Percentiles rank a stretch among this genome's conserved stretches.
Conservation (phyloP, 2,329 filamentous ascomycete genomes). For the Clarireedia hainanense region DNA sequence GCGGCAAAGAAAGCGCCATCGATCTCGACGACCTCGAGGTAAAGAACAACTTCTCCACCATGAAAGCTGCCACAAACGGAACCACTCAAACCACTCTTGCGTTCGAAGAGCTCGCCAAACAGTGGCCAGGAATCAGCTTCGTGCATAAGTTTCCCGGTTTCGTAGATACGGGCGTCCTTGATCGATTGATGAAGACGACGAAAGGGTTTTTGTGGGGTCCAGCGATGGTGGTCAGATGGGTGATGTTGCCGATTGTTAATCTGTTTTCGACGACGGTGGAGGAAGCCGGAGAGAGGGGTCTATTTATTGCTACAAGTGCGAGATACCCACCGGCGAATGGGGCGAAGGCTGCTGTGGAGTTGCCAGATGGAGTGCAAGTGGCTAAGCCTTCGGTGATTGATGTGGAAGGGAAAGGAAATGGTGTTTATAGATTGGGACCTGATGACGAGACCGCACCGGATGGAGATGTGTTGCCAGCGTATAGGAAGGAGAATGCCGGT, state of each 20-base stretch:
- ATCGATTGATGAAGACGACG: conserved; percentile 18
- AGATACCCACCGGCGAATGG: conserved; percentile 24
- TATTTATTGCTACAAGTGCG: conserved; percentile 32
- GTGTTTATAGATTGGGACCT: conserved; percentile 33
- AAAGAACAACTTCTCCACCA: conserved; percentile 29
- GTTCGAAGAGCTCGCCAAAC: conserved; percentile 40
- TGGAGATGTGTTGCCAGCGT: conserved; percentile 22
- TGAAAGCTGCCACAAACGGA: conserved; percentile 37
- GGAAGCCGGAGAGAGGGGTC: conserved; percentile 33
- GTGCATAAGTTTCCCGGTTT: conserved; percentile 34
- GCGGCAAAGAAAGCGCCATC: conserved; percentile 43
- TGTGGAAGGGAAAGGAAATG: conserved; percentile 31
- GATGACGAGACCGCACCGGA: conserved; percentile 28
- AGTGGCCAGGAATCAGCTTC: conserved; percentile 36
- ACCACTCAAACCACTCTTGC: conserved; percentile 44
- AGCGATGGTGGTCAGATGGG: conserved; percentile 14
- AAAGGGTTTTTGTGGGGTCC: conserved; percentile 19
- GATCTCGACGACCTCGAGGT: conserved; percentile 37
- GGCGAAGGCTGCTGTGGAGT: conserved; percentile 14
- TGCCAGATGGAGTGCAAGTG: conserved; percentile 17
- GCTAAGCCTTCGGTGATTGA: conserved; percentile 23
- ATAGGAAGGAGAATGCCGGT: conserved; percentile 26
- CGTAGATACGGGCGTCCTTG: conserved; percentile 28
- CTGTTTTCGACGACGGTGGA: conserved; percentile 24
- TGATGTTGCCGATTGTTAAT: conserved; percentile 26